Evolutionary conservation across 139 green algal species (phyloP).

Genomic region (Ettlia oleoabundans): DNA sequence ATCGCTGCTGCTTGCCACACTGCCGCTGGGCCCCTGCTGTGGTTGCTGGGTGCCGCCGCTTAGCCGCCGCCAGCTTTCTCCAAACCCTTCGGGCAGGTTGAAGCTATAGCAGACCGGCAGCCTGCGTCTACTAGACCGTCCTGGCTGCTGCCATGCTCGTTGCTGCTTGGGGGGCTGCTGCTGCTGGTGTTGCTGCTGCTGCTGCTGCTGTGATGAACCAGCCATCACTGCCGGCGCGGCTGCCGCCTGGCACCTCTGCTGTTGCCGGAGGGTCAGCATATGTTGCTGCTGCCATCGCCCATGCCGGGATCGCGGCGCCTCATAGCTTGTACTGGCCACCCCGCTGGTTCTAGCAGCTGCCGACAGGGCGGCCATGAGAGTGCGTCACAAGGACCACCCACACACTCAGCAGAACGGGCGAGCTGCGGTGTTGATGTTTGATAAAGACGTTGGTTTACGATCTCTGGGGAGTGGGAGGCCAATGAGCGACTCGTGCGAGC

Average conservation of each 20-base stretch:
- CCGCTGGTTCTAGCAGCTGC: too few species aligned
- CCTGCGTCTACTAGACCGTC: background rate
- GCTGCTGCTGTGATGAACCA: background rate
- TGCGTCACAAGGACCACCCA: too few species aligned
- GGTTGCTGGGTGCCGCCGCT: background rate
- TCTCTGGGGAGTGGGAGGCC: too few species aligned
- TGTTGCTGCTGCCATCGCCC: too few species aligned
- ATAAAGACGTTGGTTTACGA: too few species aligned
- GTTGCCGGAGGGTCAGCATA: background rate
- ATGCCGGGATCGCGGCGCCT: too few species aligned
- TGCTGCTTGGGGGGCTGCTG: background rate
- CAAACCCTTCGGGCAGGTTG: conserved; percentile 1
- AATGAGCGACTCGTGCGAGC: too few species aligned
- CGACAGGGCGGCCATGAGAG: too few species aligned
- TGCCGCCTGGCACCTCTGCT: background rate
- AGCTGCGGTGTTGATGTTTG: too few species aligned
- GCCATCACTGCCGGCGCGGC: background rate
- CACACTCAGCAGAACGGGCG: too few species aligned
- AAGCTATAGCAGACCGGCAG: background rate
- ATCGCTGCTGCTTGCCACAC: background rate
- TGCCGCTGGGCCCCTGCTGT: background rate
- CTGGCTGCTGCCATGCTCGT: background rate
- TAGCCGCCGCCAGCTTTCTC: conserved; percentile 6
- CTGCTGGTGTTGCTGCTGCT: conserved; percentile 1
- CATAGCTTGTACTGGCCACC: too few species aligned